phyloP scores from a whole-genome alignment of 768 basidiomycete genomes.

The Suillus subalutaceus region DNA sequence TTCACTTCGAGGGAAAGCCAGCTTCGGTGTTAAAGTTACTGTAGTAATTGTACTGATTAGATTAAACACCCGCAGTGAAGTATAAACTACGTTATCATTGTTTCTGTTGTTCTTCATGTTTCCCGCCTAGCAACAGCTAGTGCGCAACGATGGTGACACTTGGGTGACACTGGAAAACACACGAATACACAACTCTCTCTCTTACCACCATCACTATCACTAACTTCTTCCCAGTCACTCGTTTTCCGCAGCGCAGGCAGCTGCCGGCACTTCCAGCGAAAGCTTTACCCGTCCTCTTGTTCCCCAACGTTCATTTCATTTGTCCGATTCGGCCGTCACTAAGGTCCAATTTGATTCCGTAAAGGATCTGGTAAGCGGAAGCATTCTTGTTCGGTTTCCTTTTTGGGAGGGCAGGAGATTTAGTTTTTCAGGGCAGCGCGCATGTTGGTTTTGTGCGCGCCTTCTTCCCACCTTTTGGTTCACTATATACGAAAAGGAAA shows the following conservation, averaged over 20 bases:
- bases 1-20: conserved; percentile 32
- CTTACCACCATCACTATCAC: conserved; percentile 6
- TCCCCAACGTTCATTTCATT: conserved; percentile 14
- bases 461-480: conserved; percentile 31
- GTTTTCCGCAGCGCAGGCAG: conserved; percentile 17
- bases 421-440: conserved; percentile 36
- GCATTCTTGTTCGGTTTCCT: conserved; percentile 26
- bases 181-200: conserved; percentile 9
- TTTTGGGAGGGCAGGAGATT: conserved; percentile 32
- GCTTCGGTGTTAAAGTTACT: conserved; percentile 10
- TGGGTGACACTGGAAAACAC: background rate
- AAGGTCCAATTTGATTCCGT: conserved; percentile 13
- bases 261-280: conserved; percentile 9
- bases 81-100: conserved; percentile 25
- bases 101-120: conserved; percentile 16
- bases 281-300: conserved; percentile 8
- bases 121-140: conserved; percentile 33
- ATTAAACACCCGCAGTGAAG: background rate
- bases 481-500: conserved; percentile 42
- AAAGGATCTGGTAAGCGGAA: conserved; percentile 29
- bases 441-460: conserved; percentile 26
- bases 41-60: conserved; percentile 20
- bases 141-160: conserved; percentile 5
- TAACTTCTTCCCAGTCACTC: conserved; percentile 1
- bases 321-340: background rate